These are phyloP conservation scores for Naganishia antarctica DNA, from an alignment of 768 basidiomycete species.

Conservation along the genomic window DNA sequence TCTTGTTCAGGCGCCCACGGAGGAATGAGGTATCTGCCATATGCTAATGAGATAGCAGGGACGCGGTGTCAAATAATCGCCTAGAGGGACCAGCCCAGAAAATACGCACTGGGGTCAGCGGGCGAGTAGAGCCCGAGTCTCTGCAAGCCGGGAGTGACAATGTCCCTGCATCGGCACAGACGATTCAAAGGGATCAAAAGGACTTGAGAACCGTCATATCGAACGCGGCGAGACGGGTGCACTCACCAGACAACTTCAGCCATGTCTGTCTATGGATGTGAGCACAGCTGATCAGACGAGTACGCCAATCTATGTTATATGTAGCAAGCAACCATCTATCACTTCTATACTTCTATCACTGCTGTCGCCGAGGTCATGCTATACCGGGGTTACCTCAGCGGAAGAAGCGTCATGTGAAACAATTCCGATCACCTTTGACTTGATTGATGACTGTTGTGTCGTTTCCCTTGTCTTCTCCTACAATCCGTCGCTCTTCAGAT, in stretches of 20 bases:
- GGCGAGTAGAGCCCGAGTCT: constrained; percentile 41
- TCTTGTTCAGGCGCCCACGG: constrained; percentile 40
- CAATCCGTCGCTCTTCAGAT: no score
- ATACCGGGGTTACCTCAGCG: no score
- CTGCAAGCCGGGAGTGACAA: constrained; percentile 44
- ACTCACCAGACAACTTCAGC: constrained; percentile 1
- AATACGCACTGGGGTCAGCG: constrained; percentile 39
- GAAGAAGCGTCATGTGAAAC: neutral
- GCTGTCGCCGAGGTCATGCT: no score
- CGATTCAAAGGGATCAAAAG: constrained; percentile 8
- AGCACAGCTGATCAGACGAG: no score
- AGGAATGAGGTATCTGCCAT: constrained; percentile 47
- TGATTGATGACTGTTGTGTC: neutral
- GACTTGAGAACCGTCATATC: neutral
- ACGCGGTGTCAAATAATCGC: constrained; percentile 6
- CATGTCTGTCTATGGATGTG: neutral
- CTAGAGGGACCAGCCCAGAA: constrained; percentile 2
- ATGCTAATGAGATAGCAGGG: constrained; percentile 37
- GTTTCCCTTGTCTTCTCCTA: no score
- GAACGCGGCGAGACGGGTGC: no score
- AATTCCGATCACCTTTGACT: neutral
- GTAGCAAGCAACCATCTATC: no score
- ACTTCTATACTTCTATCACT: no score
- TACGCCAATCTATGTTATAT: no score
- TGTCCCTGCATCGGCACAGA: constrained; percentile 39